Percentiles rank a stretch among this genome's conserved stretches.
Conservation (phyloP, 2,329 filamentous ascomycete species). For the Sclerotinia subarctica region DNA sequence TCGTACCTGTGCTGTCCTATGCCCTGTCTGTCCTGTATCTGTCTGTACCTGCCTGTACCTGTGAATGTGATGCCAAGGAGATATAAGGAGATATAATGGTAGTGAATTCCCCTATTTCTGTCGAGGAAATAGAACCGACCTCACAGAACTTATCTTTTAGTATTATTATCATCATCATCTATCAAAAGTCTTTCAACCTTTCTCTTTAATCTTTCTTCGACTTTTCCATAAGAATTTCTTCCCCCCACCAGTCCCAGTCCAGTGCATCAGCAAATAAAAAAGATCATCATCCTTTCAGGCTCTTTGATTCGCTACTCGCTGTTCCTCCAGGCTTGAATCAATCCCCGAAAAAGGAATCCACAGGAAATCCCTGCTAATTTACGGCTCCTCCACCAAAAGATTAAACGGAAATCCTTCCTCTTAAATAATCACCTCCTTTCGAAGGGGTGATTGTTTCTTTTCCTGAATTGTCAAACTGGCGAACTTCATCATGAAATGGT, state of each 20-base stretch:
- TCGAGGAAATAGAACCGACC: background rate
- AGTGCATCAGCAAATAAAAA: background rate
- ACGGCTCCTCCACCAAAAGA: background rate
- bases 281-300: background rate
- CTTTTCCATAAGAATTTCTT: background rate
- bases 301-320: background rate
- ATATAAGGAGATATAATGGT: background rate
- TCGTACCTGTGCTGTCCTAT: background rate
- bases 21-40: background rate
- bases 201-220: background rate
- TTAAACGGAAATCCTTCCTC: background rate
- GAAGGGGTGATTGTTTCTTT: background rate
- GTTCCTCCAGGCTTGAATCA: background rate
- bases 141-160: no score
- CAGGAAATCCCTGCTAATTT: background rate
- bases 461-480: constrained; percentile 11
- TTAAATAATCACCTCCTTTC: constrained; percentile 16
- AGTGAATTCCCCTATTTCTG: constrained; percentile 1
- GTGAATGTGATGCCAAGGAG: background rate
- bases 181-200: no score
- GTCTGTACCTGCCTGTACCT: background rate
- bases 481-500: constrained; percentile 20
- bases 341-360: background rate
- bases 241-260: background rate
- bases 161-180: no score